Evolutionary conservation across 2,329 filamentous ascomycete species (phyloP), one percentile per base, ranked within the genome.

Genomic region (Monosporascus sp.): DNA sequence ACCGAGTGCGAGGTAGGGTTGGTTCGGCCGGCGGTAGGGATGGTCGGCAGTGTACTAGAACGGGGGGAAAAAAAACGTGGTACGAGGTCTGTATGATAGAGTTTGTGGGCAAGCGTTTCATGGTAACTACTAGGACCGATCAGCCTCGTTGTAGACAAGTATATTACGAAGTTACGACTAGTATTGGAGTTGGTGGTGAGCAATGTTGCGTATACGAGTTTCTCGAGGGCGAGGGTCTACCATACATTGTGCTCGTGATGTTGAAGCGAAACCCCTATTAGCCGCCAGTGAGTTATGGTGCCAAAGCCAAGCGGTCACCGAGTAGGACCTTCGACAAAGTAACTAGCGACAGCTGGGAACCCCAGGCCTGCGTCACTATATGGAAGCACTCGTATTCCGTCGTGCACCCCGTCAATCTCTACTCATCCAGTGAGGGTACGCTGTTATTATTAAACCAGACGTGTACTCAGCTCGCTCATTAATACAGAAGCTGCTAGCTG

Each of bases 1-100:
- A 20, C 68, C 67, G 55, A 56, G 47, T 47, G 43, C 31, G 9
- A 35, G 31, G 31, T 11, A 11, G 4, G 31, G 9, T 35, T 35
- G 31, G 11, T 35, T 35, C 31, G 5, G 31, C 31, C 31, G 39
- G 4, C 8, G 22, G 18, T 25, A 24, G 43, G 49, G 49, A 15
- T 37, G 17, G 17, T 37, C 44, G 7, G 35, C 37, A 47, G 47
- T 25, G 48, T 47, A 27, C 45, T 47, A 24, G 25, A 47, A 20
- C 38, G 41, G 50, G 47, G 50, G 6, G 48, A 50, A 49, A 25
- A 44, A 18, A 37, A 20, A 25, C 6, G 24, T 22, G 20, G 6
- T 31, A 24, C 17, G 20, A 44, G 38, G 39, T 24, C 18, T 18
- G 6, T 17, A 39, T 39, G 37, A 18, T 39, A 39, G 17, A 39